Evolutionary conservation across 106 monocot species (phyloP).

Genomic region (Xerophyta viscosa): DNA sequence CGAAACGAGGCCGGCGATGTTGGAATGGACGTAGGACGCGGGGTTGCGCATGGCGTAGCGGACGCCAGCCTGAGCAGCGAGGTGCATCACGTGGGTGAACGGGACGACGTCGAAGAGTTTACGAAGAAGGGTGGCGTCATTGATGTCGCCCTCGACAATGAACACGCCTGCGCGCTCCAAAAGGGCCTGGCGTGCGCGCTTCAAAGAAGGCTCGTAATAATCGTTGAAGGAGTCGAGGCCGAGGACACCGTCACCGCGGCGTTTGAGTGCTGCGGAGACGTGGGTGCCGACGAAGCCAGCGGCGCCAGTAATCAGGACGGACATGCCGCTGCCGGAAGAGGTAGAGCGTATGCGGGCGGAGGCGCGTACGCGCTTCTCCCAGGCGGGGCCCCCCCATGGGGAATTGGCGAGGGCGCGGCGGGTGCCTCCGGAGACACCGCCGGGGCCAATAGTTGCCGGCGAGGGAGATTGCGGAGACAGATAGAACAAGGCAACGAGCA

Average conservation of each 20-base stretch:
- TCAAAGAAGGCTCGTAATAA: slow-evolving; percentile 35
- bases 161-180: slow-evolving; percentile 43
- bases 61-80: slow-evolving; percentile 42
- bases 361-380: slow-evolving; percentile 28
- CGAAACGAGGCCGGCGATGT: slow-evolving; percentile 37
- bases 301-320: slow-evolving; percentile 36
- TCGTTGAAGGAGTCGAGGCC: slow-evolving; percentile 40
- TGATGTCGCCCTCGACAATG: slow-evolving; percentile 53
- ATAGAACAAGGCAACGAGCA: background rate
- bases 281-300: slow-evolving; percentile 34
- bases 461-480: slow-evolving; percentile 1
- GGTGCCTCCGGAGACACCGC: background rate
- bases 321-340: slow-evolving; percentile 6
- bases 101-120: slow-evolving; percentile 48
- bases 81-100: slow-evolving; percentile 41
- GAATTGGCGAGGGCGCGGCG: slow-evolving; percentile 15
- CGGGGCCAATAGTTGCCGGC: background rate
- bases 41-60: slow-evolving; percentile 37
- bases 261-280: slow-evolving; percentile 21
- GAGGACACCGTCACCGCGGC: slow-evolving; percentile 30
- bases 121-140: slow-evolving; percentile 28
- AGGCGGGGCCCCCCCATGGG: slow-evolving; percentile 23
- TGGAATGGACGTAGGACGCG: slow-evolving; percentile 35
- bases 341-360: slow-evolving; percentile 20
- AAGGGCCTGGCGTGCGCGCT: slow-evolving; percentile 21